phyloP scores from a whole-genome alignment of 2,329 filamentous ascomycete genomes.

The Tolypocladium sp. region DNA sequence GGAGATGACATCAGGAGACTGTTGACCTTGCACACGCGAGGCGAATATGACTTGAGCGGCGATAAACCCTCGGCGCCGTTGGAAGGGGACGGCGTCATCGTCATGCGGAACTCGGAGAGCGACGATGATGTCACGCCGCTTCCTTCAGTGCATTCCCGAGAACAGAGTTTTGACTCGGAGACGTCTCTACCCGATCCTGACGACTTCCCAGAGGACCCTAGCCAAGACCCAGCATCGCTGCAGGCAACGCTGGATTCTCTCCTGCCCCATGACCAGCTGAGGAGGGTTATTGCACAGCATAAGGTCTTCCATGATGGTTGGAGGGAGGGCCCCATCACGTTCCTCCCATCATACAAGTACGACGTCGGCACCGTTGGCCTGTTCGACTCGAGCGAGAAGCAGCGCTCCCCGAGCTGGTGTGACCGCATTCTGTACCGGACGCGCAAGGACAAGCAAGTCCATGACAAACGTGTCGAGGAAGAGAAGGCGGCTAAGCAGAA shows the following conservation, averaged over 20 bases:
- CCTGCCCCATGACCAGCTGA: constrained; percentile 82
- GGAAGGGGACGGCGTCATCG: constrained; percentile 40
- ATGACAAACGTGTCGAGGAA: constrained; percentile 55
- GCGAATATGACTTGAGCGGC: constrained; percentile 58
- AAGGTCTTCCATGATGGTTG: constrained; percentile 87
- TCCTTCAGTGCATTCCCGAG: constrained; percentile 21
- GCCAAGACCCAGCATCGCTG: constrained; percentile 74
- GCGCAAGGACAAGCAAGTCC: constrained; percentile 56
- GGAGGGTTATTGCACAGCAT: constrained; percentile 60
- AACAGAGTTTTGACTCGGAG: constrained; percentile 29
- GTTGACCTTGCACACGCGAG: constrained; percentile 71
- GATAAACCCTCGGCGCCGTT: constrained; percentile 24
- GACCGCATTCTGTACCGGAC: constrained; percentile 87
- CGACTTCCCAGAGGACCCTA: constrained; percentile 57
- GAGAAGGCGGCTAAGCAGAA: constrained; percentile 58
- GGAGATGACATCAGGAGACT: constrained; percentile 84
- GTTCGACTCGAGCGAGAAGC: constrained; percentile 95
- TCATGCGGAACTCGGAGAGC: constrained; percentile 33
- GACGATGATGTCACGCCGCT: constrained; percentile 33
- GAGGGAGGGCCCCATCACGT: constrained; percentile 79
- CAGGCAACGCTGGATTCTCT: constrained; percentile 83
- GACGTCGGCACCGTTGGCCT: constrained; percentile 86
- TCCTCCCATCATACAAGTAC: constrained; percentile 95
- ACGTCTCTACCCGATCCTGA: constrained; percentile 50
- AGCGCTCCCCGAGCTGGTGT: constrained; percentile 89